Evolutionary conservation across 2,329 filamentous ascomycete genomes (phyloP).

Genomic region (Aureobasidium melanogenum): DNA sequence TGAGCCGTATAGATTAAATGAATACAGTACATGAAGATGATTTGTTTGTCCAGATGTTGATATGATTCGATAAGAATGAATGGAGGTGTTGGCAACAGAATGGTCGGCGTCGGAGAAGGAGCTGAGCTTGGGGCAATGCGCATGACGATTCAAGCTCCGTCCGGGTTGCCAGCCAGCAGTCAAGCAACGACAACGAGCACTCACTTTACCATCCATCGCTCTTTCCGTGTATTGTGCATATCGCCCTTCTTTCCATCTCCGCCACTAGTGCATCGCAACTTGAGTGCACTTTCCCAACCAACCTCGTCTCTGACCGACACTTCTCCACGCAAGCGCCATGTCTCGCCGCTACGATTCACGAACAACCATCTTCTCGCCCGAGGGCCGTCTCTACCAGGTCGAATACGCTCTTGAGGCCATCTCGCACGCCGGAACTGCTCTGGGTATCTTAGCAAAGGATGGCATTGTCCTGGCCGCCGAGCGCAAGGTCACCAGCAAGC

Average conservation of each 20-base stretch:
- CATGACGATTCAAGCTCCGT: conserved; percentile 9
- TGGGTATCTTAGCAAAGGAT: conserved; percentile 95
- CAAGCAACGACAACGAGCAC: neutral
- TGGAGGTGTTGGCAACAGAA: neutral
- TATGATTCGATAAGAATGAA: neutral
- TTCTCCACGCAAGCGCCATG: neutral
- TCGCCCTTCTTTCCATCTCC: neutral
- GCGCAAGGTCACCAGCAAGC: conserved; percentile 98
- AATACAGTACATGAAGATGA: neutral
- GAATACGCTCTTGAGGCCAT: conserved; percentile 99
- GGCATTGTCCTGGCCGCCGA: conserved; percentile 96
- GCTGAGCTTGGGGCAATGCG: conserved; percentile 3
- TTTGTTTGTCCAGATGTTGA: no score
- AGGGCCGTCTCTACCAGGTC: conserved; percentile 96
- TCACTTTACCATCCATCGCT: conserved; percentile 7
- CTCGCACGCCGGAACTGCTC: conserved; percentile 92
- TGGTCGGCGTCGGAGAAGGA: conserved; percentile 2
- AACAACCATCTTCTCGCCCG: conserved; percentile 98
- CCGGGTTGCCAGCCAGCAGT: neutral
- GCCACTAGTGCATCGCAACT: neutral
- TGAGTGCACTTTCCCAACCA: neutral
- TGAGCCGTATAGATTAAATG: neutral
- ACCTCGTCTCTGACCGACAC: neutral
- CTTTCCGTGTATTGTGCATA: neutral
- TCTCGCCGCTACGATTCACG: conserved; percentile 12